Evolutionary conservation across 1,284 basidiomycete genomes (phyloP), one percentile per base, ranked within the genome.

Genomic region (Ustilago hordei): DNA sequence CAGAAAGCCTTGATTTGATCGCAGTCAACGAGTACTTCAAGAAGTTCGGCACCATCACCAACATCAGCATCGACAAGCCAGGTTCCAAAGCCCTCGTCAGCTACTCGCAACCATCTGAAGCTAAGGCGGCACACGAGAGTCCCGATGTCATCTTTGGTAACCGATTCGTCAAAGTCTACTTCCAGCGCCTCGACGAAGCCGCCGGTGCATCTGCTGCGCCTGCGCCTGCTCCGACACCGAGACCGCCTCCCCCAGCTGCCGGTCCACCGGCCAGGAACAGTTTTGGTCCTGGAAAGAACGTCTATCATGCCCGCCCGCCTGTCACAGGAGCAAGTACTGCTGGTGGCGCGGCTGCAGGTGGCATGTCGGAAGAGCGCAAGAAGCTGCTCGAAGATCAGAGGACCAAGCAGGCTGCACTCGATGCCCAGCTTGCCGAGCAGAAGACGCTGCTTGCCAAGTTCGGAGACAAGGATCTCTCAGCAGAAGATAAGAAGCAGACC

Each of bases 61-160:
- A 95, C 80, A 93, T 98, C 64, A 94, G 93, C 4, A 91, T 98
- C 64, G 95, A 98, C 85, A 87, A 87, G n/a, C 90, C 89, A 39
- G 89, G 89, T 45, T 93, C 93, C 81, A 86, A 88, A 35, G 95
- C 95, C 0, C 88, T 97, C 50, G 92, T 98, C 78, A 93, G 92
- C 77, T 98, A 96, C 86, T 89, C 91, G 19, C 90, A 89, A n/a
- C 94, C 95, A 81, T 90, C 90, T 28, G 93, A 95, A 84, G 95
- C 95, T 0, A 91, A 92, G 81, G 89, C 90, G 28, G 95, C 95
- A 0, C 95, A 95, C 92, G 93, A 93, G 85, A 92, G 91, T 32
- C 93, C 96, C 84, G 94, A 96, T 70, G 94, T 95, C 17, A 92
- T 98, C 32, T 97, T 98, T 84, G 91, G 91, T 17, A 95, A 95